Evolutionary conservation across 768 basidiomycete species (phyloP).

Genomic region (Lentinula raphanica): DNA sequence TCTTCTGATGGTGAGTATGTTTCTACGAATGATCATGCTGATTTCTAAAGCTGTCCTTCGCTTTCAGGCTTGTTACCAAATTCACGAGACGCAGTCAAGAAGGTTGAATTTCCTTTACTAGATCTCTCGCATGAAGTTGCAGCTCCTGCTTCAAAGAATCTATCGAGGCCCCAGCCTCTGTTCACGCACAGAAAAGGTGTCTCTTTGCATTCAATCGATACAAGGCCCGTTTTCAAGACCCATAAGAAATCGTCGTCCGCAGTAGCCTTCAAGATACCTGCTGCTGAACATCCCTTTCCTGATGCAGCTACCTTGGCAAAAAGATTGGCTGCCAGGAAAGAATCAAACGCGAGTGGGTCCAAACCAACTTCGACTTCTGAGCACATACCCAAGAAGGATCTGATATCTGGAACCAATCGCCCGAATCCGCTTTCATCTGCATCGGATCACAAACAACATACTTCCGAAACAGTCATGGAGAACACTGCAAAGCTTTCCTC

Average conservation of each 20-base stretch:
- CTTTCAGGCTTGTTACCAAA: not conserved
- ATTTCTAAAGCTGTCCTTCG: not conserved
- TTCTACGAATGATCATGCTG: not conserved
- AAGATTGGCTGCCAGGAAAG: not conserved
- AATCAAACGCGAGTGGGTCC: not conserved
- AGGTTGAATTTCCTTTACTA: not conserved
- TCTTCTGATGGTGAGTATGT: not conserved
- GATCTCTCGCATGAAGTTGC: not conserved
- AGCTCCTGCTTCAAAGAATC: not conserved
- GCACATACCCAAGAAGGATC: not conserved
- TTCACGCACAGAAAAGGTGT: not conserved
- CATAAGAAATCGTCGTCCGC: constrained; percentile 6
- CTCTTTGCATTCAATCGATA: not conserved
- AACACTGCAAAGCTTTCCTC: not conserved
- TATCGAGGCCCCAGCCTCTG: not conserved
- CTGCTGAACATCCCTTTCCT: not conserved
- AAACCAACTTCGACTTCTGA: too few species aligned
- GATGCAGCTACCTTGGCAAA: constrained; percentile 2
- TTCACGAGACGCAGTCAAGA: not conserved
- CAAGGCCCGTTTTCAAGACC: not conserved
- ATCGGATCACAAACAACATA: not conserved
- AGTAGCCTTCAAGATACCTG: not conserved
- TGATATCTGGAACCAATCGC: not conserved
- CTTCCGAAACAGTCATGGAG: not conserved
- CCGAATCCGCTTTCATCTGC: not conserved